Conservation (phyloP, 495 filamentous ascomycete genomes). For the Lophium mytilinum region DNA sequence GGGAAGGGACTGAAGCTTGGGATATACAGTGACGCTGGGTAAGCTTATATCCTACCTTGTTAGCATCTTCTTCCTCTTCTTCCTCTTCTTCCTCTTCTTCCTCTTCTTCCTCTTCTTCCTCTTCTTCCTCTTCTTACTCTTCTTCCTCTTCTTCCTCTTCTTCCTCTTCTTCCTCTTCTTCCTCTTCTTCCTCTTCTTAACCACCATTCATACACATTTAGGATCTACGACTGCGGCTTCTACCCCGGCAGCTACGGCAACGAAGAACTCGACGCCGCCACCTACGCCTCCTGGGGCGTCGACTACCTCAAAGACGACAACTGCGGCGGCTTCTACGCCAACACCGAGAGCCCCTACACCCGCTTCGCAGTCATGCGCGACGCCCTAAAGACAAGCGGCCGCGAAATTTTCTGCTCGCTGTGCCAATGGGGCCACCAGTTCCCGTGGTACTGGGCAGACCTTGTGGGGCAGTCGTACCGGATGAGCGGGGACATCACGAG, state of each 20-base stretch:
- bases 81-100: no score
- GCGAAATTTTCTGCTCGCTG: constrained; percentile 54
- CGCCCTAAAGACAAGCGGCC: constrained; percentile 47
- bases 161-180: no score
- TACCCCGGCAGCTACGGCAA: constrained; percentile 55
- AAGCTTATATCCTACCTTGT: no score
- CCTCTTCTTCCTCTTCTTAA: no score
- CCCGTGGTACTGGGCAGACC: constrained; percentile 44
- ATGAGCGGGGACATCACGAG: constrained; percentile 46
- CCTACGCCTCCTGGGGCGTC: constrained; percentile 54
- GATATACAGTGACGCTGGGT: constrained; percentile 49
- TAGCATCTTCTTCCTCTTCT: no score
- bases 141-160: no score
- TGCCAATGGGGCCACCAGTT: constrained; percentile 55
- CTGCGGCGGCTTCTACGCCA: constrained; percentile 49
- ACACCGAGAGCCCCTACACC: constrained; percentile 37
- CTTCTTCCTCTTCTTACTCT: no score
- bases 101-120: no score
- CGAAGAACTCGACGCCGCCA: constrained; percentile 52
- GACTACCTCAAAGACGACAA: constrained; percentile 64
- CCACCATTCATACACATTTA: no score
- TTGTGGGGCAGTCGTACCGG: constrained; percentile 51
- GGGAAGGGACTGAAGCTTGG: constrained; percentile 54
- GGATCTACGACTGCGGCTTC: constrained; percentile 37
- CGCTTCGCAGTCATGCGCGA: constrained; percentile 54